Conservation (phyloP, 2,329 filamentous ascomycete genomes). For the Ophiostoma triangulosporum region DNA sequence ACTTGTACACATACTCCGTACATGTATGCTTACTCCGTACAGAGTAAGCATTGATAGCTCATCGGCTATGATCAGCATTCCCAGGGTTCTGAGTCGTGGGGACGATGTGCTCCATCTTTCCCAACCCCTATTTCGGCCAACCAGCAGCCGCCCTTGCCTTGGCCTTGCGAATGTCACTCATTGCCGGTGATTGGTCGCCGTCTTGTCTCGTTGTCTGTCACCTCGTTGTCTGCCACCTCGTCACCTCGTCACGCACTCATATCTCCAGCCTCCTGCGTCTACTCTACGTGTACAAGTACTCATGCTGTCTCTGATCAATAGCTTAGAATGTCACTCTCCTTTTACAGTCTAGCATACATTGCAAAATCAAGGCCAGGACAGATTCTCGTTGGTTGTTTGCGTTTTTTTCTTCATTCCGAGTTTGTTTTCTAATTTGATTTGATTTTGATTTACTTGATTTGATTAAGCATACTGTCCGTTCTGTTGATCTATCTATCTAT, state of each 20-base stretch:
- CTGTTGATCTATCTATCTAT: no score
- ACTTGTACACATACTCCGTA: no score
- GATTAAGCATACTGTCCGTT: no score
- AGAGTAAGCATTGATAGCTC: no score
- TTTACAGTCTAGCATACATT: background rate
- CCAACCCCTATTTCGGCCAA: background rate
- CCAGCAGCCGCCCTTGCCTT: background rate
- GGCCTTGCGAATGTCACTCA: background rate
- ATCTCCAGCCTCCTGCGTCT: background rate
- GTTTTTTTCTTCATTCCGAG: background rate
- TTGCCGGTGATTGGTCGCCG: background rate
- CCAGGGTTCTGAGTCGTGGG: background rate
- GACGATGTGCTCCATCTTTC: background rate
- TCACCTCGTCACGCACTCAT: background rate
- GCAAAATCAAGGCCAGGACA: background rate
- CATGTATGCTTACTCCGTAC: no score
- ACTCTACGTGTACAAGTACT: background rate
- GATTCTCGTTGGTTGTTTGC: no score
- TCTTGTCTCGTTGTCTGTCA: background rate
- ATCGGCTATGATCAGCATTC: background rate
- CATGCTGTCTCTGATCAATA: background rate
- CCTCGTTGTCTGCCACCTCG: background rate
- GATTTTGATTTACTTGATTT: no score
- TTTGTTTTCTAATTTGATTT: background rate
- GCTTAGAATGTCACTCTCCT: background rate